These are phyloP conservation scores for Houttuynia cordata DNA, from an alignment of 164 flowering plant genomes.

Conservation along the genomic window DNA sequence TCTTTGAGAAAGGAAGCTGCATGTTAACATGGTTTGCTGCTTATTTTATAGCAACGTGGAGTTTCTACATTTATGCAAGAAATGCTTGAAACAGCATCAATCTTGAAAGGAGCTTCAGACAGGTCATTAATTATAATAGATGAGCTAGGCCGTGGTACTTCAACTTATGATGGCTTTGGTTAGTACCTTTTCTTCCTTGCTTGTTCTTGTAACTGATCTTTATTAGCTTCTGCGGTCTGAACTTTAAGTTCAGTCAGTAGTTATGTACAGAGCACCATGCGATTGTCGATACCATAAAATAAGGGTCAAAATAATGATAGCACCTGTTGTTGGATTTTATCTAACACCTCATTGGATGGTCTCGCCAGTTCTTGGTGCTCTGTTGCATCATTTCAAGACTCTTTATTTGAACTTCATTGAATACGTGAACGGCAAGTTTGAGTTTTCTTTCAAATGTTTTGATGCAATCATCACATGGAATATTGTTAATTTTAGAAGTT, in stretches of 20 bases:
- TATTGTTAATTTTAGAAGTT: no score
- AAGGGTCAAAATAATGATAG: no score
- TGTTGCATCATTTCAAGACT: no score
- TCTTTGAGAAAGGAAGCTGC: not conserved
- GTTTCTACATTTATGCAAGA: slow-evolving; percentile 99
- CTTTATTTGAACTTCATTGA: no score
- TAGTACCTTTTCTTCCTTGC: not conserved
- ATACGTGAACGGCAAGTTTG: not conserved
- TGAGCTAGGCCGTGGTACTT: slow-evolving; percentile 97
- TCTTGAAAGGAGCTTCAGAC: slow-evolving; percentile 90
- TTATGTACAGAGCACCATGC: no score
- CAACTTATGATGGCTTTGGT: slow-evolving; percentile 98
- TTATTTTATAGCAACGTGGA: slow-evolving; percentile 60
- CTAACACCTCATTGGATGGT: no score
- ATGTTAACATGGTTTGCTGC: not conserved
- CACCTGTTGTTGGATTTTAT: no score
- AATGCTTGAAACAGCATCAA: slow-evolving; percentile 98
- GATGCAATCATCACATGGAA: no score
- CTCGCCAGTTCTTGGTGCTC: no score
- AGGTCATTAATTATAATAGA: slow-evolving; percentile 92
- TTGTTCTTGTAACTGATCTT: not conserved
- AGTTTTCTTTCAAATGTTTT: not conserved
- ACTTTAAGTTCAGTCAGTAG: not conserved
- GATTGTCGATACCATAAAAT: no score
- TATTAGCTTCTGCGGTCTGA: not conserved